These are phyloP conservation scores for Herpetomonas samuelpessoai DNA, from an alignment of 208 protist species.

Conservation along the genomic window DNA sequence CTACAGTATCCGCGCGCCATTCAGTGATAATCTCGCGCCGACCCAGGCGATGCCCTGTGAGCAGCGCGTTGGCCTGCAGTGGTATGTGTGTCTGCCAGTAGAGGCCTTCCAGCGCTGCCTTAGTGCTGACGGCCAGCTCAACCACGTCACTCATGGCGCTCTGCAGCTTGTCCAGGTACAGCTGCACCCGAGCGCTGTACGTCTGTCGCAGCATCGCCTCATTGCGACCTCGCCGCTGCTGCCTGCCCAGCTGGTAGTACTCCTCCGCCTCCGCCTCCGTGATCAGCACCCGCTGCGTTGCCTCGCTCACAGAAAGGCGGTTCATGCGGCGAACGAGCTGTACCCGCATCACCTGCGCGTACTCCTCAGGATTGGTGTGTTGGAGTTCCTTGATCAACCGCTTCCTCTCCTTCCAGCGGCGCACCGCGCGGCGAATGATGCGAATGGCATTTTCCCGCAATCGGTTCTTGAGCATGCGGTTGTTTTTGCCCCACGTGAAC, in stretches of 20 bases:
- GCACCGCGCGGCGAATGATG: conserved; percentile 46
- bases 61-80: conserved; percentile 18
- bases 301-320: conserved; percentile 38
- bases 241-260: conserved; percentile 32
- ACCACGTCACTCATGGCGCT: conserved; percentile 20
- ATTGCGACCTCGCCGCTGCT: conserved; percentile 38
- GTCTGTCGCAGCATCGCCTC: conserved; percentile 53
- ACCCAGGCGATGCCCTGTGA: conserved; percentile 30
- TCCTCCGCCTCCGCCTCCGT: conserved; percentile 43
- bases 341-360: conserved; percentile 25
- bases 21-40: conserved; percentile 35
- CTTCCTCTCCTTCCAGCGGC: conserved; percentile 44
- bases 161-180: conserved; percentile 41
- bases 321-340: conserved; percentile 31
- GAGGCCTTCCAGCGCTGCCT: conserved; percentile 15
- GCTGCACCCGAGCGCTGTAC: conserved; percentile 31
- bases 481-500: conserved; percentile 50
- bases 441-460: conserved; percentile 32
- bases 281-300: conserved; percentile 42
- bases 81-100: conserved; percentile 12
- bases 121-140: conserved; percentile 26
- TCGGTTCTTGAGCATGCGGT: conserved; percentile 28
- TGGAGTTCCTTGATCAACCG: conserved; percentile 22
- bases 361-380: conserved; percentile 26
- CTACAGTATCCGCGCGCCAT: conserved; percentile 22